Evolutionary conservation across 768 basidiomycete genomes (phyloP), one percentile per base, ranked within the genome.

Genomic region (Tricholoma sp.): DNA sequence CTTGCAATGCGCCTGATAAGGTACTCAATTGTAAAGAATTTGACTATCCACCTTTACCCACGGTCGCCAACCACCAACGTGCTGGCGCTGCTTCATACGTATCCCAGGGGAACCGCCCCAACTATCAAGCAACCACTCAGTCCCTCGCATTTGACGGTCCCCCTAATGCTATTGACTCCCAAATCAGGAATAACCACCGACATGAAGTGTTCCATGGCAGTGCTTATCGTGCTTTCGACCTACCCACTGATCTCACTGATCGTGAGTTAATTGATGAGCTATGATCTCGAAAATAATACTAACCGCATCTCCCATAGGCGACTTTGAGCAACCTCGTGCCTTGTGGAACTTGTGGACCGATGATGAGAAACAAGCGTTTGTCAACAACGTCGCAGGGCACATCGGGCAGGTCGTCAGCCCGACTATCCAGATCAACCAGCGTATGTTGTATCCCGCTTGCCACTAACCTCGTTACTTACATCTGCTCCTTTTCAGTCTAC

Each of bases 21-120:
- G 24, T 24, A 24, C 24, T 24, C 24, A 24, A 24, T 24, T 4
- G 24, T 24, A 1, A 4, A 24, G 2, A 24, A 24, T 24, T 24
- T 4, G 2, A 24, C 2, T 24, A 24, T 24, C 24, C 24, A 24
- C 24, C 24, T 24, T 24, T 88, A 50, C 76, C 73, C 52, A 88
- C 86, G 4, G 76, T 91, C 54, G 80, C 83, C 59, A 94, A 96
- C 82, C 95, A 94, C 89, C 93, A 96, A 74, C 89, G 94, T 44
- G 94, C 90, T 63, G 95, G 94, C 18, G 54, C 72, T 6, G 78
- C 74, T 72, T 74, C 83, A 1, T 83, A 84, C 72, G 71, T 85
- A 66, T 91, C 85, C 67, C 94, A 96, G 72, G 94, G 92, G 59
- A 68, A 76, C 57, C 81, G 91, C 24, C 92, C 95, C 58, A 93